Evolutionary conservation across 768 basidiomycete genomes (phyloP), one percentile per base, ranked within the genome.

Genomic region (Rhodosporidiobolus sp.): DNA sequence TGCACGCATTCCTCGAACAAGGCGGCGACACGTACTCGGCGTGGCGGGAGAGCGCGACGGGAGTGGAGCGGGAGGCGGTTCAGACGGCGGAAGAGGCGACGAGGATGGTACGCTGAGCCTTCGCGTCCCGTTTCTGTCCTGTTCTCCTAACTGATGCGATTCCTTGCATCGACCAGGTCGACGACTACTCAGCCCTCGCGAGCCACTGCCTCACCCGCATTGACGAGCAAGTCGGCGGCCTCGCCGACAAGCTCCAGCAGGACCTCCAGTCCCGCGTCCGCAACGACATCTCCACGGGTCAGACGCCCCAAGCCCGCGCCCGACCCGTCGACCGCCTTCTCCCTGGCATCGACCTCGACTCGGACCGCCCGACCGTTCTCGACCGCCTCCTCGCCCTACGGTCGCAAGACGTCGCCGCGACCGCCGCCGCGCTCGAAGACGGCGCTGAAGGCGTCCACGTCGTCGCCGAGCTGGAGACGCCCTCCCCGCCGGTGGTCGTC

Each of bases 331-430:
- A 75, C 49, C 38, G 53, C 2, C 63, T 72, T 24, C 34, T 65
- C 20, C 63, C 67, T 10, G 5, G 26, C 43, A 52, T 75, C 63
- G 74, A 75, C 64, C 67, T 75, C 52, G 74, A 75, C 50, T n/a
- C 58, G 45, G 66, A 67, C 30, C 55, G 72, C 0, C 62, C 45
- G n/a, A 30, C 38, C 14, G 67, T 73, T 1, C 65, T 73, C 55
- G 66, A 68, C 9, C 63, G 57, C 24, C 45, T 73, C 12, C 65
- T 73, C 30, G 63, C 43, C 16, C 28, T 32, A 2, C 32, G 70
- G 8, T 46, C 65, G 22, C 22, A 24, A 3, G 61, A 59, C 30
- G 34, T 58, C 16, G 65, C 65, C 1, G 61, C 65, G 1, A 56
- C 59, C 4, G 19, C 43, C 28, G 60, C 63, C 4, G 48, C 38